Base-by-base conservation (phyloP, 2,329 filamentous ascomycete genomes). In the Incumbomyces delicatus region DNA sequence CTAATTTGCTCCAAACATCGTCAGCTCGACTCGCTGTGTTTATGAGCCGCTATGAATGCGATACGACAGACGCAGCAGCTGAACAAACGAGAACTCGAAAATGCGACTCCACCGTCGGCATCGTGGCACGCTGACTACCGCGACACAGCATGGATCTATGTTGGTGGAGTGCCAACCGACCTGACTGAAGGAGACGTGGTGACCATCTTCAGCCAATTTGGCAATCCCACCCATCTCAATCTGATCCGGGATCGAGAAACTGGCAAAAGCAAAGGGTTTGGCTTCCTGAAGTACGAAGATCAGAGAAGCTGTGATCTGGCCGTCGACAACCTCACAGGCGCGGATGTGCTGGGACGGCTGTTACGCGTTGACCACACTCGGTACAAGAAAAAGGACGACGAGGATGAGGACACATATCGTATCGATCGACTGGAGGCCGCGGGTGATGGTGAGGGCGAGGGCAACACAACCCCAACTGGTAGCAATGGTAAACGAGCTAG, bases 91-190 rank as follows among this genome's bases (percentile, higher is more conserved):
- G 92, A 98, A 68, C 85, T 98, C 52, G 89, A 95, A 65, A 82
- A 87, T 63, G 87, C 83, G 62, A 77, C 88, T 58, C 89, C 87
- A 57, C 83, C 89, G 35, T 81, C 88, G 67, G 90, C 84, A 53
- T 95, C 90, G 48, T 96, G 90, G 90, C 90, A 96, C 64, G 83
- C 84, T 64, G 94, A 98, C 71, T 98, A 96, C 69, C 86, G 87
- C 68, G 92, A 94, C 70, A 96, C 92, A 1, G 94, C 92, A 50
- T 98, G 90, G 66, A 73, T 98, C 63, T 95, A 95, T 73, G 89
- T 98, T 57, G 94, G 94, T 61, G 90, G 90, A 22, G 76, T 98
- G 11, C 87, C 89, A 2, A 94, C 85, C 67, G 87, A 94, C 60
- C 76, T 98, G 34, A 88, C 87, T 41, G 92, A 98, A 70, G 94